Percentiles rank a stretch among this genome's conserved stretches.
Conservation (phyloP, 192 early-diverging fungal species). For the Piromyces sp. region DNA sequence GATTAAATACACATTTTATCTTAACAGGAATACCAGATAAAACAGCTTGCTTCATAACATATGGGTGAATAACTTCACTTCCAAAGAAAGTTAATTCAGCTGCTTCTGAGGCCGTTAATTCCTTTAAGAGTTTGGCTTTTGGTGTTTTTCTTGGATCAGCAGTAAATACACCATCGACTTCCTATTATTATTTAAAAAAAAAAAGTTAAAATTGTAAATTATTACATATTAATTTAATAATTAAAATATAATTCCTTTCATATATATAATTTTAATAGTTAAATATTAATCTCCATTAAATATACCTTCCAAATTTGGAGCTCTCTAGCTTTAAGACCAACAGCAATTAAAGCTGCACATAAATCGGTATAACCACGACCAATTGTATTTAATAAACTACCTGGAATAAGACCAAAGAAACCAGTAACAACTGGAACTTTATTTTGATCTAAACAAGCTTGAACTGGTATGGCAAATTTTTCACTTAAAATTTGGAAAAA, state of each 20-base stretch:
- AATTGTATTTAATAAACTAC: conserved; percentile 70
- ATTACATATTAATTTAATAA: no score
- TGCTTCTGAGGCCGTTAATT: conserved; percentile 96
- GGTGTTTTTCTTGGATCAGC: conserved; percentile 94
- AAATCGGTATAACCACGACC: conserved; percentile 97
- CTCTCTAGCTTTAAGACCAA: conserved; percentile 71
- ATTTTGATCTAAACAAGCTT: conserved; percentile 20
- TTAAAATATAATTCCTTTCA: no score
- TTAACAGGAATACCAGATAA: conserved; percentile 88
- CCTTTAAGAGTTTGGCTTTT: conserved; percentile 59
- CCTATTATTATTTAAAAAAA: no score
- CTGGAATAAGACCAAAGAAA: conserved; percentile 94
- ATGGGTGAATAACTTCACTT: conserved; percentile 90
- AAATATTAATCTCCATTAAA: not conserved
- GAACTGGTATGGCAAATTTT: conserved; percentile 14
- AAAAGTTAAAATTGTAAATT: no score
- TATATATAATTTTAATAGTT: no score
- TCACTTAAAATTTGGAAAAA: conserved; percentile 48
- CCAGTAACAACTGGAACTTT: not conserved
- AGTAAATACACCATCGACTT: conserved; percentile 97
- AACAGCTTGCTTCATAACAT: conserved; percentile 99
- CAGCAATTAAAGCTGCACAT: conserved; percentile 84
- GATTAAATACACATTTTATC: conserved; percentile 95
- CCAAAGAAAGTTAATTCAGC: conserved; percentile 60
- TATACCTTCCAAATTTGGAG: conserved; percentile 91